Percentiles rank a stretch among this genome's conserved stretches.
phyloP scores from a whole-genome alignment of 345 rosid species.

The Hirschfeldia incana region DNA sequence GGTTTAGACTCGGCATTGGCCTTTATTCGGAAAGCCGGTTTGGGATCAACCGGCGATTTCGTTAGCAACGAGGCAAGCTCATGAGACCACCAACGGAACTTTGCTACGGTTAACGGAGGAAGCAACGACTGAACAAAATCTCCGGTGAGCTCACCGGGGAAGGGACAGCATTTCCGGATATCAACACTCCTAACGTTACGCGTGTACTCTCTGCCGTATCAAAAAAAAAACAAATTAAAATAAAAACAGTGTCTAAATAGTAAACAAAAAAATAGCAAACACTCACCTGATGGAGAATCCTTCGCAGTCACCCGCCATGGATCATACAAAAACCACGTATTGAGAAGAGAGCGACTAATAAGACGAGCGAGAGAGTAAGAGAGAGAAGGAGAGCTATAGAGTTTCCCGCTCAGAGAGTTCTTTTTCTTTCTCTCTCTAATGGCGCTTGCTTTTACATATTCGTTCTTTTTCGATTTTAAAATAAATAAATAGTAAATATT shows the following conservation, averaged over 20 bases:
- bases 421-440: constrained; percentile 18
- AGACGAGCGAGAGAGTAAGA: not conserved
- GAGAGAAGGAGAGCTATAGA: not conserved
- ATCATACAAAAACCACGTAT: not conserved
- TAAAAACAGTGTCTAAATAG: not conserved
- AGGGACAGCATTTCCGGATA: constrained; percentile 63
- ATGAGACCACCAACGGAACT: constrained; percentile 74
- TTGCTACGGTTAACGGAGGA: constrained; percentile 56
- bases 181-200: constrained; percentile 49
- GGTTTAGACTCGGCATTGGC: constrained; percentile 42
- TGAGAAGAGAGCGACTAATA: constrained; percentile 1
- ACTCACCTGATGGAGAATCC: constrained; percentile 71
- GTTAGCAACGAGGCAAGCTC: constrained; percentile 49
- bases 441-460: constrained; percentile 38
- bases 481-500: too few relatives aligned
- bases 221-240: not conserved
- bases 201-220: constrained; percentile 50
- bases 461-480: constrained; percentile 20
- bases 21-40: constrained; percentile 14
- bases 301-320: constrained; percentile 49
- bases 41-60: constrained; percentile 19
- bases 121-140: constrained; percentile 42
- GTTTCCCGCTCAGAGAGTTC: constrained; percentile 40
- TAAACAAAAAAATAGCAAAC: not conserved
- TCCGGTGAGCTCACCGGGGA: constrained; percentile 29